Base-by-base conservation (phyloP, 2,329 filamentous ascomycete genomes). In the Phyllosticta citriasiana region DNA sequence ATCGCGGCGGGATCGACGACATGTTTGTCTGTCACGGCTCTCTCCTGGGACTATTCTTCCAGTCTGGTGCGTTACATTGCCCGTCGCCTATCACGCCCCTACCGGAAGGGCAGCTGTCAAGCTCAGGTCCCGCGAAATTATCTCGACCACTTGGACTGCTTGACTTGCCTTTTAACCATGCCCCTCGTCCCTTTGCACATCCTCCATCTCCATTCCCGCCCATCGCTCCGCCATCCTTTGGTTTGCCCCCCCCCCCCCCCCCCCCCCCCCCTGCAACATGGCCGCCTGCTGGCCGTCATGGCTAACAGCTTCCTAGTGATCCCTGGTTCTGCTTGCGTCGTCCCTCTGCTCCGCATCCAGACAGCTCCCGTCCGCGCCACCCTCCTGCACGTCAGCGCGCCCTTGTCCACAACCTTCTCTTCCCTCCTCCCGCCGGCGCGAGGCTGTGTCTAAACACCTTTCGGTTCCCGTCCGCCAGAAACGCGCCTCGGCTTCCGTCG, bases 221-320 rank as follows among this genome's bases (percentile, higher is more conserved):
- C 53, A 3, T 22, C 27, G 14, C 24, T 47, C n/a, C 53, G n/a
- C 9, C 47, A 27, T 16, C 51, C 33, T 54, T 26, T 26, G 35
- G 33, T 27, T 14, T 30, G 53, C 51, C 33, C 35, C 33, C 24
- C 14, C 24, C 50, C 35, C 26, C 58, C 24, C 50, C 35, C 26
- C 51, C 33, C 35, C 33, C 24, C 14, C 24, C 50, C 35, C 26
- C 58, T 51, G 53, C 58, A 22, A 30, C 53, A 55, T 35, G 53
- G 22, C 35, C 57, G 53, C 51, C 12, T 25, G 22, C 57, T 3
- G 12, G 19, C 16, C 57, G 53, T 53, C 58, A 55, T 56, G 53
- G 53, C 58, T 60, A 54, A 60, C 58, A 60, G 58, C 58, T 30
- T 47, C 54, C 59, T 61, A 61, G 59, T 55, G 50, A 61, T 55